These are phyloP conservation scores for Extremus antarcticus DNA, from an alignment of 495 filamentous ascomycete genomes.

Conservation along the genomic window DNA sequence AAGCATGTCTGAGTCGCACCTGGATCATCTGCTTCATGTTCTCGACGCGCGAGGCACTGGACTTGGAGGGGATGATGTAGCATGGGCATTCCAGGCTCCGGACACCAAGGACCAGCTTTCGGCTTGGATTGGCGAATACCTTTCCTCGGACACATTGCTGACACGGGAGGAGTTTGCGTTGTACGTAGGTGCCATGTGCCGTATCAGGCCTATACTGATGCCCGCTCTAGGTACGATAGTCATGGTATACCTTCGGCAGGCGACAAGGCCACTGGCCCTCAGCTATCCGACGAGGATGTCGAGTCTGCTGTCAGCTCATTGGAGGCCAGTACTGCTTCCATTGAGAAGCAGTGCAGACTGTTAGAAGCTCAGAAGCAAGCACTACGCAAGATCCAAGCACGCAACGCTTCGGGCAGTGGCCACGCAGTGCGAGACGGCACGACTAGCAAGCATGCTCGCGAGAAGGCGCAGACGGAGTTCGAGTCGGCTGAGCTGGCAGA, in stretches of 20 bases:
- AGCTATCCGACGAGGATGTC: constrained; percentile 25
- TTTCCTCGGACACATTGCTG: constrained; percentile 23
- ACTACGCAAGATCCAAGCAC: constrained; percentile 21
- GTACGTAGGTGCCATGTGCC: constrained; percentile 19
- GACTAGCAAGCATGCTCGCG: constrained; percentile 18
- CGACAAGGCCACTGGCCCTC: constrained; percentile 11
- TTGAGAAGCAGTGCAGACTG: constrained; percentile 27
- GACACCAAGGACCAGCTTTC: constrained; percentile 19
- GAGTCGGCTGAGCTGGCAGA: constrained; percentile 23
- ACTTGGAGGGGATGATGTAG: constrained; percentile 25
- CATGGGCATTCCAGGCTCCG: constrained; percentile 24
- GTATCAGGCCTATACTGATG: not conserved
- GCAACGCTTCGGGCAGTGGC: constrained; percentile 10
- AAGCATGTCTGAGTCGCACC: not conserved
- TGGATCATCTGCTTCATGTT: constrained; percentile 25
- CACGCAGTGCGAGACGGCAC: not conserved
- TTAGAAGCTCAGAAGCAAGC: constrained; percentile 29
- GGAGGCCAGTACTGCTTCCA: constrained; percentile 26
- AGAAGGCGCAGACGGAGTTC: constrained; percentile 25
- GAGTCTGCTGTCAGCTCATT: constrained; percentile 24
- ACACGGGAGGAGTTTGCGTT: constrained; percentile 29
- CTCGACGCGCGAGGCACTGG: constrained; percentile 25
- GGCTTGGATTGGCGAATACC: constrained; percentile 27
- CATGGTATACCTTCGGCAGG: not conserved
- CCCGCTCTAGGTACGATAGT: not conserved